phyloP scores from a whole-genome alignment of 805 yeast species.

The Schizosaccharomyces lindneri region DNA sequence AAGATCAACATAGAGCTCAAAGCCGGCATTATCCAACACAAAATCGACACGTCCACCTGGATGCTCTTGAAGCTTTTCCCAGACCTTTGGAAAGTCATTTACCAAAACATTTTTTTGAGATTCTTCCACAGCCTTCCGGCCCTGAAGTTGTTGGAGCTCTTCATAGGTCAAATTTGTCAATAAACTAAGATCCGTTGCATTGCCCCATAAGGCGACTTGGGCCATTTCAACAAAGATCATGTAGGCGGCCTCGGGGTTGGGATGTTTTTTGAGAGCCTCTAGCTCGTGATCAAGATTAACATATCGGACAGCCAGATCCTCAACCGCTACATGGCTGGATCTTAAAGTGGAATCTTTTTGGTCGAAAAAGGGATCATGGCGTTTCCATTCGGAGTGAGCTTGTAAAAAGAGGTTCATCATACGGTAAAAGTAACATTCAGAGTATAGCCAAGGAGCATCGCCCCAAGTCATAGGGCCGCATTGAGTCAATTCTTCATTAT shows the following conservation, averaged over 20 bases:
- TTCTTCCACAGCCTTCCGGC: conserved; percentile 47
- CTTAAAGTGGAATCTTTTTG: conserved; percentile 52
- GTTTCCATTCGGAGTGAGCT: conserved; percentile 19
- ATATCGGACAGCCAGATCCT: conserved; percentile 51
- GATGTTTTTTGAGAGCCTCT: conserved; percentile 9
- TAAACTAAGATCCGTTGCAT: conserved; percentile 82
- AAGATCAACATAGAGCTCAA: conserved; percentile 77
- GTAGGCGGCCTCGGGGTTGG: conserved; percentile 9
- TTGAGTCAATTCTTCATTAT: conserved; percentile 28
- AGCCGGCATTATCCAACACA: conserved; percentile 43
- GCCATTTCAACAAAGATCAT: conserved; percentile 50
- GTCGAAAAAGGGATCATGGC: conserved; percentile 48
- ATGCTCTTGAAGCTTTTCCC: conserved; percentile 5
- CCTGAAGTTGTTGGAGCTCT: conserved; percentile 77
- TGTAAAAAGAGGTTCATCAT: conserved; percentile 13
- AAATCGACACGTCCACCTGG: conserved; percentile 9
- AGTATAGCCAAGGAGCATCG: conserved; percentile 71
- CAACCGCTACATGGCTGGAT: conserved; percentile 52
- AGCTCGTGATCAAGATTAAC: conserved; percentile 15
- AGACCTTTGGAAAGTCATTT: conserved; percentile 9
- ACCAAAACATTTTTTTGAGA: conserved; percentile 8
- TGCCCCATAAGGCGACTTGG: conserved; percentile 90
- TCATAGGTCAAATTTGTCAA: conserved; percentile 64
- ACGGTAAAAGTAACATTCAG: conserved; percentile 71
- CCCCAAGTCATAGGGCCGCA: conserved; percentile 34